phyloP scores from a whole-genome alignment of 164 flowering plant genomes.

The Amborella trichopoda region DNA sequence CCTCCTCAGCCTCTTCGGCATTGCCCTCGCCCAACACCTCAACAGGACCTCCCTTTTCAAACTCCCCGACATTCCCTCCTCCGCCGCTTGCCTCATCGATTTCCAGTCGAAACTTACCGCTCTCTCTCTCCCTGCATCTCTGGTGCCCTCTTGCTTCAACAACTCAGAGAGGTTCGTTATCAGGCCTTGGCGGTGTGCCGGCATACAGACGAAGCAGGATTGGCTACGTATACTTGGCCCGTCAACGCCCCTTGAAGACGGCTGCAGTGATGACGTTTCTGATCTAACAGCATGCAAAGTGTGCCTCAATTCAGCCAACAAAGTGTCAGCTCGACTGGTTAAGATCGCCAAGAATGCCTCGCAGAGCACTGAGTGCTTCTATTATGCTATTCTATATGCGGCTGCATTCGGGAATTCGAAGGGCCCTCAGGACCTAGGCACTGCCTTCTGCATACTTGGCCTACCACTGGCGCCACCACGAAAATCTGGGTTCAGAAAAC shows the following conservation, averaged over 20 bases:
- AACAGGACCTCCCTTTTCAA: constrained; percentile 35
- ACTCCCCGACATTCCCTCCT: constrained; percentile 24
- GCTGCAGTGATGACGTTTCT: constrained; percentile 37
- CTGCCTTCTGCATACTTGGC: constrained; percentile 41
- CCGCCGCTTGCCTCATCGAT: constrained; percentile 30
- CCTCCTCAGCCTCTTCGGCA: constrained; percentile 38
- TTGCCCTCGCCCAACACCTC: constrained; percentile 36
- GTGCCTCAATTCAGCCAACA: constrained; percentile 39
- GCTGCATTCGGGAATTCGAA: constrained; percentile 46
- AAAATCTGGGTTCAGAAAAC: too few relatives aligned
- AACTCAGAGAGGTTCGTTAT: constrained; percentile 27
- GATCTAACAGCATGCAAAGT: constrained; percentile 35
- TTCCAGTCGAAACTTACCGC: constrained; percentile 32
- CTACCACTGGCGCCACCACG: too few relatives aligned
- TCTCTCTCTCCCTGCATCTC: constrained; percentile 19
- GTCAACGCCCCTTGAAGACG: constrained; percentile 28
- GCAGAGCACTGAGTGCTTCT: constrained; percentile 39
- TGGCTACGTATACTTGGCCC: constrained; percentile 39
- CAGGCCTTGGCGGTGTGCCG: constrained; percentile 32
- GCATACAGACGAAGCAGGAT: constrained; percentile 27
- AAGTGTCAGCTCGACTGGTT: constrained; percentile 24
- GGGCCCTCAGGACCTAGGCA: constrained; percentile 48
- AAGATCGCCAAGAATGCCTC: constrained; percentile 35
- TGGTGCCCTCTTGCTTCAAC: constrained; percentile 30
- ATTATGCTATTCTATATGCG: constrained; percentile 56